Evolutionary conservation across 345 rosid genomes (phyloP).

Genomic region (Camelina hispida): DNA sequence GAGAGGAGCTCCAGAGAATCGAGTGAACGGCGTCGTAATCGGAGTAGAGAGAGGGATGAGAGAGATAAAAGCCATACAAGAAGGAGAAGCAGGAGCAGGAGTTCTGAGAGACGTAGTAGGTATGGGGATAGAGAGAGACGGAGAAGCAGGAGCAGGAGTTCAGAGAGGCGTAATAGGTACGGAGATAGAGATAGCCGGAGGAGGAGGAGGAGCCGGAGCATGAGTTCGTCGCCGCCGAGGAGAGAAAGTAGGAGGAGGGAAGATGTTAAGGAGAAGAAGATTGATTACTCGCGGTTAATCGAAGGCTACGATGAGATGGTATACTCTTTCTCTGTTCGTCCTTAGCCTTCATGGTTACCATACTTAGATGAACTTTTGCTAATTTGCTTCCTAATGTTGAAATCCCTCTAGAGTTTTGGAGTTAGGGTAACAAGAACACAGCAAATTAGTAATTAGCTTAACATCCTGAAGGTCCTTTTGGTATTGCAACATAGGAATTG

Average conservation of each 20-base stretch:
- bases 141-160: conserved; percentile 40
- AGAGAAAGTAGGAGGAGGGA: conserved; percentile 44
- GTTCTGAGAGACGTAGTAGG: conserved; percentile 48
- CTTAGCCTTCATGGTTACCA: neutral
- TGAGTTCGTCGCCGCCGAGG: conserved; percentile 46
- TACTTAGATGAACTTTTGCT: neutral
- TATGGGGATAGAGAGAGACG: conserved; percentile 46
- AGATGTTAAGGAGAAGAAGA: conserved; percentile 50
- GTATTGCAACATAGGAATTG: conserved; percentile 8
- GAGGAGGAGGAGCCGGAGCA: conserved; percentile 40
- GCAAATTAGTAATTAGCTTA: neutral
- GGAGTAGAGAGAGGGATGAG: conserved; percentile 47
- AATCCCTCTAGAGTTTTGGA: conserved; percentile 4
- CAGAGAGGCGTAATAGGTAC: conserved; percentile 46
- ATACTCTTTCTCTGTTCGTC: conserved; percentile 6
- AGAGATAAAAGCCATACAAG: conserved; percentile 45
- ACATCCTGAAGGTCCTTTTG: neutral
- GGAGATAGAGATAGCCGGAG: conserved; percentile 45
- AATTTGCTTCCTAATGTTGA: conserved; percentile 4
- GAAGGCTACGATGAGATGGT: conserved; percentile 83
- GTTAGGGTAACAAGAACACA: conserved; percentile 23
- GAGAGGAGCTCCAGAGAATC: conserved; percentile 42
- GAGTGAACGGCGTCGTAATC: conserved; percentile 39
- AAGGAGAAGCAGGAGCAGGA: conserved; percentile 54
- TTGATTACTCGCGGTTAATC: conserved; percentile 67